Conservation (phyloP, 139 green algal species). For the Marvania coccoides region DNA sequence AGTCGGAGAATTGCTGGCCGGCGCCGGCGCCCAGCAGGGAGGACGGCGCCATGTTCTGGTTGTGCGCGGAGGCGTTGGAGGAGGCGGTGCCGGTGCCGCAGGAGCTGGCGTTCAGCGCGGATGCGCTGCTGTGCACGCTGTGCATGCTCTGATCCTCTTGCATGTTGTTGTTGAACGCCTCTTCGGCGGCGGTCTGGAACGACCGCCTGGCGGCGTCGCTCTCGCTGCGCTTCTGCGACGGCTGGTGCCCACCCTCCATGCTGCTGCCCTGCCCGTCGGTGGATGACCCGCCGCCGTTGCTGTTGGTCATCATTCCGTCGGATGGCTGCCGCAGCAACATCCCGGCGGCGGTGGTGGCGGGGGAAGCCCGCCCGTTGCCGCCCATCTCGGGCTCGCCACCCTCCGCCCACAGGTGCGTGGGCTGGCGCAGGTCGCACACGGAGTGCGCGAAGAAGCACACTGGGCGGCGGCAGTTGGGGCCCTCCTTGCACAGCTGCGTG, state of each 20-base stretch:
- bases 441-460: conserved; percentile 95
- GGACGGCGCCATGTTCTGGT: too few species aligned
- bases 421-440: conserved; percentile 59
- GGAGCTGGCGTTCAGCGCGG: neutral
- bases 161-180: conserved; percentile 1
- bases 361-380: conserved; percentile 39
- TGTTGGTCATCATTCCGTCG: conserved; percentile 38
- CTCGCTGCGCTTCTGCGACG: neutral
- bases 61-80: too few species aligned
- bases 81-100: neutral
- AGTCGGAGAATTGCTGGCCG: too few species aligned
- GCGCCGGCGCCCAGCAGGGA: too few species aligned
- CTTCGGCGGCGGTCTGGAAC: neutral
- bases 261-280: conserved; percentile 4
- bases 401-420: conserved; percentile 18
- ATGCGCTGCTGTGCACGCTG: neutral
- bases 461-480: conserved; percentile 57
- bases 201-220: neutral
- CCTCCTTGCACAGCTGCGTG: conserved; percentile 85
- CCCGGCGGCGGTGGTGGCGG: conserved; percentile 63
- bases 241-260: neutral
- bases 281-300: conserved; percentile 17
- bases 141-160: neutral
- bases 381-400: conserved; percentile 82
- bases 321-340: conserved; percentile 58